Percentiles rank a stretch among this genome's conserved stretches.
Evolutionary conservation across 805 yeast genomes (phyloP).

Genomic region (Nakazawaea anatomiae): DNA sequence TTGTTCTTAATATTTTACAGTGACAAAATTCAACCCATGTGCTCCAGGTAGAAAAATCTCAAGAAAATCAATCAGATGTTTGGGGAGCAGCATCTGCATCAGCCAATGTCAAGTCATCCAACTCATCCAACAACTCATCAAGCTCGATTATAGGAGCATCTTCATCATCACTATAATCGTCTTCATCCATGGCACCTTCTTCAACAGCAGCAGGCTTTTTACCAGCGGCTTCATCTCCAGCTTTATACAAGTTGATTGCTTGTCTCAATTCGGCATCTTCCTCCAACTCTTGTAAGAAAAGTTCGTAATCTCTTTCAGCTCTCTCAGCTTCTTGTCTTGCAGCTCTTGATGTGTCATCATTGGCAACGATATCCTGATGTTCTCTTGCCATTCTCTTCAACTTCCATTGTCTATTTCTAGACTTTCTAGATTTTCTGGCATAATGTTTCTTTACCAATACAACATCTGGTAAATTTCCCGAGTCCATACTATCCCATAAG

Average conservation of each 20-base stretch:
- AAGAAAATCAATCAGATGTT: too few species aligned
- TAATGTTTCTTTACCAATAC: slow-evolving; percentile 85
- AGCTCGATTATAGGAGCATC: slow-evolving; percentile 86
- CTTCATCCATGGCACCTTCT: slow-evolving; percentile 37
- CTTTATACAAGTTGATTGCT: slow-evolving; percentile 83
- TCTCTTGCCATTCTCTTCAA: slow-evolving; percentile 97
- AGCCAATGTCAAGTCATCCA: slow-evolving; percentile 87
- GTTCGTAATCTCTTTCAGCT: slow-evolving; percentile 91
- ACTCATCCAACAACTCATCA: slow-evolving; percentile 90
- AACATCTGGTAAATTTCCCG: slow-evolving; percentile 73
- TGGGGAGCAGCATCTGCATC: slow-evolving; percentile 24
- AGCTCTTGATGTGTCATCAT: slow-evolving; percentile 53
- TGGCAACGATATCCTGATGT: slow-evolving; percentile 81
- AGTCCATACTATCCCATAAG: slow-evolving; percentile 66
- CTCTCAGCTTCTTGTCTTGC: slow-evolving; percentile 85
- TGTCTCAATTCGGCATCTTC: slow-evolving; percentile 94
- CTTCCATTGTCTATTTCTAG: slow-evolving; percentile 81
- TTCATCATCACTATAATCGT: slow-evolving; percentile 50
- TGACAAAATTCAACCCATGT: too few species aligned
- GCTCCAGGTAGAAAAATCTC: too few species aligned
- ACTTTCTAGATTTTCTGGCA: slow-evolving; percentile 68
- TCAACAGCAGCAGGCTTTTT: slow-evolving; percentile 15
- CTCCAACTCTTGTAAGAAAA: slow-evolving; percentile 94
- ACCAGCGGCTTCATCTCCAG: slow-evolving; percentile 27
- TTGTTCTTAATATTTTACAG: too few species aligned